These are phyloP conservation scores for Aspergillus niger DNA, from an alignment of 2,329 filamentous ascomycete genomes.

Conservation along the genomic window DNA sequence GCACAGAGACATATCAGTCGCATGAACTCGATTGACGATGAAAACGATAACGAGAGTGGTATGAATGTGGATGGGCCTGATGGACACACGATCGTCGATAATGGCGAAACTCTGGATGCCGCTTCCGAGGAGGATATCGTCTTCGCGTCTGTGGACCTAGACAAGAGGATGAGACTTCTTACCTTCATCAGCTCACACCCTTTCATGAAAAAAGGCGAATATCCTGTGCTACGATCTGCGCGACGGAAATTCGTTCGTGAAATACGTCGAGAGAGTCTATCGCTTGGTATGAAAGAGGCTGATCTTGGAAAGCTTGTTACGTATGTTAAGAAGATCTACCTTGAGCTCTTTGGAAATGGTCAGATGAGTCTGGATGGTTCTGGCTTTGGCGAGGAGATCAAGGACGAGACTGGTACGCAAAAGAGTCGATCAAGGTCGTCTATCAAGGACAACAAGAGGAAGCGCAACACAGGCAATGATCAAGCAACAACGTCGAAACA, in stretches of 20 bases:
- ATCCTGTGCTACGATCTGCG: constrained; percentile 21
- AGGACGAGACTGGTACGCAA: constrained; percentile 12
- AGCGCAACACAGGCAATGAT: neutral
- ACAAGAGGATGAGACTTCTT: constrained; percentile 15
- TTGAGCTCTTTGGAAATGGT: constrained; percentile 16
- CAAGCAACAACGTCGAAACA: neutral
- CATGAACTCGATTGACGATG: constrained; percentile 10
- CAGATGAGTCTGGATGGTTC: constrained; percentile 10
- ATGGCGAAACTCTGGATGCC: neutral
- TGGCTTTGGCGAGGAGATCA: constrained; percentile 28
- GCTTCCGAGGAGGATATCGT: constrained; percentile 7
- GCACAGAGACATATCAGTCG: constrained; percentile 7
- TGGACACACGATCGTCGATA: neutral
- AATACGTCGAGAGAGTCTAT: constrained; percentile 19
- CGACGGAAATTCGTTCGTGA: constrained; percentile 23
- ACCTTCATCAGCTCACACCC: constrained; percentile 21
- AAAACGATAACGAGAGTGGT: neutral
- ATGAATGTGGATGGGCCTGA: neutral
- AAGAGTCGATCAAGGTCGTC: constrained; percentile 8
- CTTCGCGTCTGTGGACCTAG: constrained; percentile 8
- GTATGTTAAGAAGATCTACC: constrained; percentile 28
- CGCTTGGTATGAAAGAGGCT: constrained; percentile 20
- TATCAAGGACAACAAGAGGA: constrained; percentile 13
- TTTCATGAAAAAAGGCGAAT: constrained; percentile 20
- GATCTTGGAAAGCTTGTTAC: constrained; percentile 18